phyloP scores from a whole-genome alignment of 2,329 filamentous ascomycete species.

The Fulvia fulva region DNA sequence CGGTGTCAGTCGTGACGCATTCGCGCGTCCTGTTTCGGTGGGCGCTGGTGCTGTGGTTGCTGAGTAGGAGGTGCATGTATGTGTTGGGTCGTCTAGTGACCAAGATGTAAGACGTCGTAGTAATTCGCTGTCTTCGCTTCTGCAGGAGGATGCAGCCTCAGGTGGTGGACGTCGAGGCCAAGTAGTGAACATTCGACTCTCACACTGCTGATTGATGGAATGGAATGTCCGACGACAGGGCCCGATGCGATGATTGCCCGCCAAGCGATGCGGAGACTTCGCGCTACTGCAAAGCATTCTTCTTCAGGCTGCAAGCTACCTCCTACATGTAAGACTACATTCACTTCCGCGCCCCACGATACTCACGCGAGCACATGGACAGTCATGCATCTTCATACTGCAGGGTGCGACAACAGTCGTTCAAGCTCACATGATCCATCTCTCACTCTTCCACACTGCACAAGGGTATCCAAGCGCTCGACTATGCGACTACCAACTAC shows the following conservation, averaged over 20 bases:
- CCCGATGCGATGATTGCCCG: not conserved
- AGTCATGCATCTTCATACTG: not conserved
- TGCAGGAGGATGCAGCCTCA: not conserved
- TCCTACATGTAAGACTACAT: too few species aligned
- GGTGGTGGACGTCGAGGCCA: not conserved
- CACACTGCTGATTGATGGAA: not conserved
- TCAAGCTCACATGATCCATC: not conserved
- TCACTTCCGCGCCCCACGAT: not conserved
- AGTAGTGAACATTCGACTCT: not conserved
- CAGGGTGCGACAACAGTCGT: not conserved
- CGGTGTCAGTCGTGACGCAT: not conserved
- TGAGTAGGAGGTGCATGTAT: too few species aligned
- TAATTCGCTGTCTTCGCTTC: not conserved
- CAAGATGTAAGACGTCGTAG: not conserved
- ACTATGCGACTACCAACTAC: not conserved
- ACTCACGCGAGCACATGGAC: not conserved
- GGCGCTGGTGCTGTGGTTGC: not conserved
- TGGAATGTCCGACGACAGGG: not conserved
- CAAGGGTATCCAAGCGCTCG: not conserved
- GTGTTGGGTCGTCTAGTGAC: too few species aligned
- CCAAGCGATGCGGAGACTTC: too few species aligned
- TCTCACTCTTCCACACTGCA: not conserved
- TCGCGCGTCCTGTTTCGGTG: not conserved
- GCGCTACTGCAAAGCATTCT: not conserved
- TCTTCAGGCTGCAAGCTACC: not conserved